Base-by-base conservation (phyloP, 2,329 filamentous ascomycete genomes). In the Rhinocladiella mackenziei region DNA sequence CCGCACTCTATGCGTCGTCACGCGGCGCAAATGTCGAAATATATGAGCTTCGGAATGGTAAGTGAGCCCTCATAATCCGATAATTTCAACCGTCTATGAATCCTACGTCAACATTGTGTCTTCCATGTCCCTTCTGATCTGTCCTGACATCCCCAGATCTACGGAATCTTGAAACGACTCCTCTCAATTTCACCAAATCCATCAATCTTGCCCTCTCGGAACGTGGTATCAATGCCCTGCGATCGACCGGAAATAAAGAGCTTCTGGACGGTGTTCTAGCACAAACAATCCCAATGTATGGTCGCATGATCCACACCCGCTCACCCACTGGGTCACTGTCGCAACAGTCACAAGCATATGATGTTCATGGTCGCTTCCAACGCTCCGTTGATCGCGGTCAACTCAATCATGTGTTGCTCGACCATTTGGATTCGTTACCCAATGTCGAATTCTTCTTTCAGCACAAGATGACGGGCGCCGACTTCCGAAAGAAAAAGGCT, bases 151-250 rank as follows among this genome's bases (percentile, higher is more conserved):
- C 26, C 46, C 37, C 53, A 97, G 92, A 98, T 70, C 81, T 97
- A 36, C 82, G 92, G 29, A 82, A 94, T 62, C 82, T 85, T 2
- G 77, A 80, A 2, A 95, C 86, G 1, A 81, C 82, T 20, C 89
- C 91, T 2, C 74, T 97, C 50, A 96, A 96, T 66, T 96, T 96
- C 62, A 94, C 89, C 49, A 94, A 89, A 65, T 97, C 92, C n/a
- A 98, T 98, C 72, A 98, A 98, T 62, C 71, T 98, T 43, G 91
- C 92, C 15, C 74, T 98, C 1, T 97, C 92, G 0, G 89, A 97
- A 63, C 81, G 92, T 46, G 92, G 92, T 22, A 89, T 97, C 63
- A 86, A 92, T 64, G 86, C 91, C 15, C 83, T 98, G 67, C 77
- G 78, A 39, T 73, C 85, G 56, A 80, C 86, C 1, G 78, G 80